These are phyloP conservation scores for Notholithocarpus densiflorus DNA, from an alignment of 306 rosid species.

Conservation along the genomic window DNA sequence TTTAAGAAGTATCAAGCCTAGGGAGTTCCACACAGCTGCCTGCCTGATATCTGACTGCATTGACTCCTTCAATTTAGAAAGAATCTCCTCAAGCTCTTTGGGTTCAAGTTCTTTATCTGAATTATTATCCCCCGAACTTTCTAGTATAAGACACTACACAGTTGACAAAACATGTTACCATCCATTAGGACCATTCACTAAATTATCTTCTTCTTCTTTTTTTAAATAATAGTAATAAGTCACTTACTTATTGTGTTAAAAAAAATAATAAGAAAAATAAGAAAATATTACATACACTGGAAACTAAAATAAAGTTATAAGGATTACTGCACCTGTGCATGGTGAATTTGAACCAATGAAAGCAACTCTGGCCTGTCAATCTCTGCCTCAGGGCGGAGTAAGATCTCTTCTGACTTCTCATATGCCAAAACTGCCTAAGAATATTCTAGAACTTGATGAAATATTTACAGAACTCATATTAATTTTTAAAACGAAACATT, in stretches of 20 bases:
- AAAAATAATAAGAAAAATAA: not conserved
- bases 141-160: constrained; percentile 78
- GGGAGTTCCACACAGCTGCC: constrained; percentile 90
- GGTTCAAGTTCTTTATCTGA: constrained; percentile 81
- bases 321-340: constrained; percentile 74
- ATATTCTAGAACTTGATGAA: constrained; percentile 14
- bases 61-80: constrained; percentile 70
- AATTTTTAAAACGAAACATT: not conserved
- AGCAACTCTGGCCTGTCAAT: constrained; percentile 79
- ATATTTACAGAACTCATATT: not conserved
- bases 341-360: constrained; percentile 87
- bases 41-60: constrained; percentile 77
- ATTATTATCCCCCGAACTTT: constrained; percentile 63
- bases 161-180: constrained; percentile 38
- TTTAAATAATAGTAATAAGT: not conserved
- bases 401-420: constrained; percentile 87
- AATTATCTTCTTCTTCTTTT: not conserved
- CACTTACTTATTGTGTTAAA: not conserved
- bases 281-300: not conserved
- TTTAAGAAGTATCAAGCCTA: constrained; percentile 81
- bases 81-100: constrained; percentile 75
- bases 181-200: constrained; percentile 17
- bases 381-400: constrained; percentile 72
- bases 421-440: constrained; percentile 73
- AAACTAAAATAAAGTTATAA: not conserved